phyloP scores from a whole-genome alignment of 73 alveolate genomes.

The Effrenium voratum region DNA sequence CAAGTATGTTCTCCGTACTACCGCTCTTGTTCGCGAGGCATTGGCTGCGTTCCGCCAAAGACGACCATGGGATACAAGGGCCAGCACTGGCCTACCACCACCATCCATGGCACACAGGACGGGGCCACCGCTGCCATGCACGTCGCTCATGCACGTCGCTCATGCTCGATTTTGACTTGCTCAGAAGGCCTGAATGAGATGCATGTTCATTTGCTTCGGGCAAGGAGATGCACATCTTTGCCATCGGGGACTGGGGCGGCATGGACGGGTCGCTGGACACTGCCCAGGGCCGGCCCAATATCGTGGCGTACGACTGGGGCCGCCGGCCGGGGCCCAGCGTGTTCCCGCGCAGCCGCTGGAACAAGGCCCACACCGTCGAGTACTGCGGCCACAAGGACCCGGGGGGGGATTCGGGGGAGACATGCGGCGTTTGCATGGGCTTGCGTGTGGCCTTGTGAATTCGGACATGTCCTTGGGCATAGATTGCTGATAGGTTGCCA shows the following conservation, averaged over 20 bases:
- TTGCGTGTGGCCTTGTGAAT: too few species aligned
- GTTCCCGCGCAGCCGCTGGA: constrained; percentile 73
- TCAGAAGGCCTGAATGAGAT: background rate
- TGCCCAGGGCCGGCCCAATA: constrained; percentile 26
- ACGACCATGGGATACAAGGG: constrained; percentile 82
- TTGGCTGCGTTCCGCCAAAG: constrained; percentile 62
- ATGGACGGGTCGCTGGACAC: constrained; percentile 78
- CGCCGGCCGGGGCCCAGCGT: constrained; percentile 69
- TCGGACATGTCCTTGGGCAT: too few species aligned
- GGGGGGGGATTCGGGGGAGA: too few species aligned
- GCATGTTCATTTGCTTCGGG: background rate
- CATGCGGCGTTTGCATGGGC: too few species aligned
- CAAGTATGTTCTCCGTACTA: too few species aligned
- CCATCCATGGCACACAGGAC: constrained; percentile 32
- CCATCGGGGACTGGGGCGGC: constrained; percentile 85
- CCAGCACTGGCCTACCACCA: constrained; percentile 78
- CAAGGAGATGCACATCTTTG: constrained; percentile 71
- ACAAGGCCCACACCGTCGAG: constrained; percentile 51
- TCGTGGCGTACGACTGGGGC: constrained; percentile 79
- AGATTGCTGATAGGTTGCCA: too few species aligned
- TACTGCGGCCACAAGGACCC: constrained; percentile 35
- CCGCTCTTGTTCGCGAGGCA: too few species aligned
- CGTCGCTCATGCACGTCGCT: too few species aligned
- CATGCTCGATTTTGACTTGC: background rate
- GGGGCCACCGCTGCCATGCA: background rate